Evolutionary conservation across 139 green algal species (phyloP), one percentile per base, ranked within the genome.

Genomic region (Auxenochlorella pyrenoidosa): DNA sequence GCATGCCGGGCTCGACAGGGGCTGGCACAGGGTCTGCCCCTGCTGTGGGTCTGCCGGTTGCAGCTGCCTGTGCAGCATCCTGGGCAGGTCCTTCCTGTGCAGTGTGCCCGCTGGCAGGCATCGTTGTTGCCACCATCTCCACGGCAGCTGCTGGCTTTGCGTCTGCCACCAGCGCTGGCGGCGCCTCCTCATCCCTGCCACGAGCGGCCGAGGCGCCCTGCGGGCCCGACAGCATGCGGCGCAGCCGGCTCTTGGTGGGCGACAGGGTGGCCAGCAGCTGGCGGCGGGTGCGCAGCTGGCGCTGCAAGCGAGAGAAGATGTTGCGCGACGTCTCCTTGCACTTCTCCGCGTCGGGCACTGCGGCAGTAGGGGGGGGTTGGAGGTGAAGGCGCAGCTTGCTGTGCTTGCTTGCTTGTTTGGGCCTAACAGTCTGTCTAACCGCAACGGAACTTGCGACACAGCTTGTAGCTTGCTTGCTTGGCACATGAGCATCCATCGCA

Each of bases 311-410:
- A 15, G 75, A 30, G 28, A 81, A 59, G 43, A 81, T 59, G 75
- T 47, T 28, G 43, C 75, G 43, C 10, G 75, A 63, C 43, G 51
- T 59, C 75, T 81, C 75, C 75, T 59, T 59, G 26, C 43, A 28
- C 28, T 59, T 36, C 44, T 60, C 75, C 13, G 75, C 75, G 13
- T 81, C 75, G 5, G 75, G 75, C 75, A 81, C 75, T 81, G 75
- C 75, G 34, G 22, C 5, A n/a, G 18, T 15, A 44, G 6, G 66
- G 47, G 47, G 47, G 66, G 32, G 36, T 21, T 18, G 59, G 22
- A 28, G 59, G 24, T 18, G 22, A 28, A 28, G 22, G 24, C 22
- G 22, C 24, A 12, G 59, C 5, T 68, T 68, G 59, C 3, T 68
- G 59, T 30, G 22, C 3, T 12, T 54, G 47, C 10, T 54, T 54